A percentile compares a stretch with the other conserved stretches of the same genome.
phyloP scores from a whole-genome alignment of 2,329 filamentous ascomycete species.

The Aspergillus tanneri region DNA sequence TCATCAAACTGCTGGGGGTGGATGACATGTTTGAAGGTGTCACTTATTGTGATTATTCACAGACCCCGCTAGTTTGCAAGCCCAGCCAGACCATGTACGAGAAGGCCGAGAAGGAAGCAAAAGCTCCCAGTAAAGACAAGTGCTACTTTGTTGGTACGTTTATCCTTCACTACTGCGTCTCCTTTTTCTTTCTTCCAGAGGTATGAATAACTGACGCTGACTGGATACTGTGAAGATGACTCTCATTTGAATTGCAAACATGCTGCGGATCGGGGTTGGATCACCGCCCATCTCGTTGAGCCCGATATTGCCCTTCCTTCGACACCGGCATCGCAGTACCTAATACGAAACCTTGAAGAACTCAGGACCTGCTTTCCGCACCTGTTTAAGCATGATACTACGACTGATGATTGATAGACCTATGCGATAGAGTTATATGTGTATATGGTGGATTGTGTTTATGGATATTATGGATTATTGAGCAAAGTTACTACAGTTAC shows the following conservation, averaged over 20 bases:
- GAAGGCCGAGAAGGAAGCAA: slow-evolving; percentile 85
- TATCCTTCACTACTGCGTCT: neutral
- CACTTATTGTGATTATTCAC: slow-evolving; percentile 87
- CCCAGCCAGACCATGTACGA: slow-evolving; percentile 78
- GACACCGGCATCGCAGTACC: slow-evolving; percentile 66
- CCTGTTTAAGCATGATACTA: slow-evolving; percentile 64
- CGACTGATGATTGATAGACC: neutral
- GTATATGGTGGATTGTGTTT: neutral
- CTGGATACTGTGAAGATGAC: slow-evolving; percentile 59
- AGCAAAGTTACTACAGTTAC: neutral
- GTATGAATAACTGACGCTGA: slow-evolving; percentile 23
- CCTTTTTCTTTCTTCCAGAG: neutral
- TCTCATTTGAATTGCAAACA: slow-evolving; percentile 77
- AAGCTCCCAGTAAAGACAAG: slow-evolving; percentile 62
- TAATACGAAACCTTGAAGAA: slow-evolving; percentile 74
- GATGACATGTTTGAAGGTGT: slow-evolving; percentile 92
- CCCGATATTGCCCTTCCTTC: slow-evolving; percentile 64
- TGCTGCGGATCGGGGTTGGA: slow-evolving; percentile 81
- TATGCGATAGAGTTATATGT: slow-evolving; percentile 1
- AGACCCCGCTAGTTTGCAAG: slow-evolving; percentile 77
- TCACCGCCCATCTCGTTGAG: slow-evolving; percentile 80
- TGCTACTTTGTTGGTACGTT: slow-evolving; percentile 89
- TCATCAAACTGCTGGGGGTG: slow-evolving; percentile 75
- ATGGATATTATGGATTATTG: slow-evolving; percentile 9
- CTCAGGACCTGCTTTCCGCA: slow-evolving; percentile 75